Base-by-base conservation (phyloP, 306 rosid genomes). In the Gastrolobium villosum region DNA sequence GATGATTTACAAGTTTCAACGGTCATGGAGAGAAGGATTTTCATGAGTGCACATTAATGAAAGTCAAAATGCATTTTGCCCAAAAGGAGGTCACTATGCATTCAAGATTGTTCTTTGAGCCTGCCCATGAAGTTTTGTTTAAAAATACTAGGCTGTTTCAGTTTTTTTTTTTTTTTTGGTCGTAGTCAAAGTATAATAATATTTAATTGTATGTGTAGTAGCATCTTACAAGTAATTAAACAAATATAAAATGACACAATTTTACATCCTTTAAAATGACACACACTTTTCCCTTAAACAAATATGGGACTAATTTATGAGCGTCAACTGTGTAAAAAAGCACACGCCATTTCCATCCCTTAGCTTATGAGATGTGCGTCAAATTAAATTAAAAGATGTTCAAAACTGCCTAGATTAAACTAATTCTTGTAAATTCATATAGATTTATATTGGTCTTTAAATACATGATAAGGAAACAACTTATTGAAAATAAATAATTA, bases 61-160 rank as follows among this genome's bases (percentile, higher is more conserved):
- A 57, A 74, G 78, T 74, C 78, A 45, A 46, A 44, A 74, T 32
- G 35, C 44, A 72, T 55, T 70, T 30, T 49, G 3, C 75, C 48
- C 75, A 6, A 0, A 49, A 70, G 46, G 35, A 26, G 34, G 34
- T 49, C 46, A 14, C 35, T 34, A 69, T 70, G 35, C 49, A 70
- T 13, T 43, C 26, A 65, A 31, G 31, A 32, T 34, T 67, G 32
- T 56, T 67, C 70, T 61, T 50, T 49, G 54, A 30, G 6, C 10
- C 30, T 45, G 3, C 35, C 14, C 34, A 69, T 48, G 31, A 48
- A 41, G 52, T 79, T 70, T 61, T n/a, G 40, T 64, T 8, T 55
- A 13, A 14, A 50, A 50, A 28, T 2, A 11, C 65, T 14, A 36
- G 35, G 37, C 3, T 64, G 13, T 50, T 76, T 37, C 54, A 28